Conservation (phyloP, 805 yeast species). For the Cyberlindnera suaveolens region DNA sequence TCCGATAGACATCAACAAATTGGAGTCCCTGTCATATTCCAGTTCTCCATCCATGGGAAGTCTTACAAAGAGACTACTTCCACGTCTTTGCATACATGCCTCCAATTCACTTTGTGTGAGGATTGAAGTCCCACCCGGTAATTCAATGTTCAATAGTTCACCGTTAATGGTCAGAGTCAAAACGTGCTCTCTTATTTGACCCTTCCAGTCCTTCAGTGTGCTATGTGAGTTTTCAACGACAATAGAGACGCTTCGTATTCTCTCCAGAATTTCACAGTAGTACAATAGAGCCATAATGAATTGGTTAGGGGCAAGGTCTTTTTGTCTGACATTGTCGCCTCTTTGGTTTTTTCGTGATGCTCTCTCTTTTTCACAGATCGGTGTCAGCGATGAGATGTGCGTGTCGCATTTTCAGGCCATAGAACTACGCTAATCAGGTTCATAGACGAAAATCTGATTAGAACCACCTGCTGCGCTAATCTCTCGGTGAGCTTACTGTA, state of each 20-base stretch:
- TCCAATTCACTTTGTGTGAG: slow-evolving; percentile 3
- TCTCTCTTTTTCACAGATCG: too few relatives aligned
- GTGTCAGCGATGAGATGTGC: too few relatives aligned
- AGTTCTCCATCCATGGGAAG: slow-evolving; percentile 6
- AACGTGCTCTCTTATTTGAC: neutral
- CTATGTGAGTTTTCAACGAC: slow-evolving; percentile 5
- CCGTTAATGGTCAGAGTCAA: neutral
- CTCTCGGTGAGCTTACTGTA: too few relatives aligned
- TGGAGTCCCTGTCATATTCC: slow-evolving; percentile 12
- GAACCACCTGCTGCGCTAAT: too few relatives aligned
- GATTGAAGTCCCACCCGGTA: neutral
- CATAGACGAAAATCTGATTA: too few relatives aligned
- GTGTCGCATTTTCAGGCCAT: too few relatives aligned
- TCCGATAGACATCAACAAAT: slow-evolving; percentile 18
- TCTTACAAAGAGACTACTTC: slow-evolving; percentile 6
- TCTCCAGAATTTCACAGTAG: slow-evolving; percentile 13
- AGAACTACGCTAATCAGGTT: too few relatives aligned
- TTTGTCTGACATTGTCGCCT: too few relatives aligned
- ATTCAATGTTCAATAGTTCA: neutral
- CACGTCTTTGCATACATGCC: slow-evolving; percentile 3
- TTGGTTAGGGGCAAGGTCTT: too few relatives aligned
- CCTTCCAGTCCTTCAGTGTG: neutral
- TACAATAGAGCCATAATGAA: neutral
- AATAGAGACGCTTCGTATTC: slow-evolving; percentile 12
- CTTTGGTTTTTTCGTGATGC: too few relatives aligned